phyloP scores from a whole-genome alignment of 768 basidiomycete genomes.

The Rhizopogon roseolus region DNA sequence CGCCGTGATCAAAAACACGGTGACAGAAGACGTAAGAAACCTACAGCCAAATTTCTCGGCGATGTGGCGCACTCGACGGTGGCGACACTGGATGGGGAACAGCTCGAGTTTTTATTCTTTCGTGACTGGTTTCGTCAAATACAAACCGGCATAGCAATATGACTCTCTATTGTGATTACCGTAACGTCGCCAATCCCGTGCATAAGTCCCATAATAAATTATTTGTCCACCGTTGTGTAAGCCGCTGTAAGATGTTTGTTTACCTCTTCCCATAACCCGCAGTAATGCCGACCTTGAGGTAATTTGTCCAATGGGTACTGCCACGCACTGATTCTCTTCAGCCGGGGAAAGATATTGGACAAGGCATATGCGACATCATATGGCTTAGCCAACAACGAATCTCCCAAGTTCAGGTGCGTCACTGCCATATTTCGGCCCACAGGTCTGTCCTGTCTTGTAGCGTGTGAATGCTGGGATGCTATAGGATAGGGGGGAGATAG shows the following conservation, averaged over 20 bases:
- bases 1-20: background rate
- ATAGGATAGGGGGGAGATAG: background rate
- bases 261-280: background rate
- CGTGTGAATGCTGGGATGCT: background rate
- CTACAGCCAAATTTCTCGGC: background rate
- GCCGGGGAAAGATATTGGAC: background rate
- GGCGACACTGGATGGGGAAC: background rate
- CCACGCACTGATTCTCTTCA: background rate
- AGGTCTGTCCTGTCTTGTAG: background rate
- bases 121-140: background rate
- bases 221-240: background rate
- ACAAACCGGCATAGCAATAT: background rate
- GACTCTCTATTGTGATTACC: too few species aligned
- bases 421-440: background rate
- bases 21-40: background rate
- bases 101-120: background rate
- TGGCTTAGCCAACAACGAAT: background rate
- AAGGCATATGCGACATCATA: background rate
- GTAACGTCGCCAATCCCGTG: background rate
- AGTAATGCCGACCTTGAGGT: background rate
- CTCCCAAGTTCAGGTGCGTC: background rate
- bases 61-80: background rate
- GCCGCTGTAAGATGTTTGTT: background rate
- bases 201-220: background rate
- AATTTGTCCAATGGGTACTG: background rate